Base-by-base conservation (phyloP, 371 early-diverging fungal species). In the Mortierella sp. region DNA sequence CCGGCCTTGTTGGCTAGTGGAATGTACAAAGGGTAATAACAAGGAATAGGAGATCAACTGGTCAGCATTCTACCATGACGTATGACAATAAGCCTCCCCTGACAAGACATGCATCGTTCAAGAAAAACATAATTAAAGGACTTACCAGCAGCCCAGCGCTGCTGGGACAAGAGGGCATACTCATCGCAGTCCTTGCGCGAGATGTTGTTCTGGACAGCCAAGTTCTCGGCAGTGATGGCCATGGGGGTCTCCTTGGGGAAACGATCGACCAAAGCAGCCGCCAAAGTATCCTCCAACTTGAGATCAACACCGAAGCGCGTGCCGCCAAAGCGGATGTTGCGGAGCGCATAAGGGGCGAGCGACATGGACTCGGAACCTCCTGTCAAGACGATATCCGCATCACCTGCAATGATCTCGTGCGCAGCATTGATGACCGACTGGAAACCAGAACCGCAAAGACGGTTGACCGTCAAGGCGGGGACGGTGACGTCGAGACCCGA, bases 191-290 rank as follows among this genome's bases (percentile, higher is more conserved):
- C 90, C 64, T 89, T 82, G 44, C 96, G 91, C 5, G 93, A 87
- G 62, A 99, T 89, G 58, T 84, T 82, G 87, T 96, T 93, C 84
- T 94, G 82, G 44, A 89, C 86, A n/a, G 91, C 96, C 64, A 98
- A 85, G 70, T 96, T 96, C 85, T 99, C 99, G 68, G 97, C 96
- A 12, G 98, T 97, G 76, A 97, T 94, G 60, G 95, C 98, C 98
- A 99, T 98, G 18, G 97, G 97, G 2, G 91, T 90, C 50, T 87
- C 86, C 43, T 79, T 88, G 18, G 97, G 97, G 83, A 90, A 96
- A 68, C 91, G 91, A 86, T 97, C 99, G 19, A 94, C 89, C 68
- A 98, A 84, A 12, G 92, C 91, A 44, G 94, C 87, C 73, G 95
- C 93, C 52, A 98, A 82, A 6, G 96, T 88, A 82, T 97, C 98